These are phyloP conservation scores for Parathielavia appendiculata DNA, from an alignment of 495 filamentous ascomycete species.

Conservation along the genomic window DNA sequence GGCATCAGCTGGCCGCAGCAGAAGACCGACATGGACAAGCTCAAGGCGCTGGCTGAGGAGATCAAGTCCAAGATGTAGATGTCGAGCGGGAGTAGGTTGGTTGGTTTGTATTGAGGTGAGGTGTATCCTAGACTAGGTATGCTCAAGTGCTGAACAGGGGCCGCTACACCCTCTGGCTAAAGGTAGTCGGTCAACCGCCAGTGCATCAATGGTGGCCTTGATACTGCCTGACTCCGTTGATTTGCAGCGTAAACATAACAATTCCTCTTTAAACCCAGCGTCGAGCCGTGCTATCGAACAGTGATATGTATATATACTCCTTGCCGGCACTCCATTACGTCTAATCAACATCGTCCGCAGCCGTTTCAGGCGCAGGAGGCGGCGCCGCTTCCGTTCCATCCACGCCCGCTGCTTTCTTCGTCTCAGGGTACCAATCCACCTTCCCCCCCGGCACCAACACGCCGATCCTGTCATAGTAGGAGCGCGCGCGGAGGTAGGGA, in stretches of 20 bases:
- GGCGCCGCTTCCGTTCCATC: constrained; percentile 17
- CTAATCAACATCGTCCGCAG: constrained; percentile 53
- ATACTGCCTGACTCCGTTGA: not conserved
- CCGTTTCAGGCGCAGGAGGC: constrained; percentile 37
- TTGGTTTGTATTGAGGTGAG: not conserved
- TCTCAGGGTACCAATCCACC: constrained; percentile 61
- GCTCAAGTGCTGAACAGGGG: not conserved
- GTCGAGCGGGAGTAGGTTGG: not conserved
- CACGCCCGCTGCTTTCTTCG: constrained; percentile 29
- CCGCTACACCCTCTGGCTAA: not conserved
- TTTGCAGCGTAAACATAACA: not conserved
- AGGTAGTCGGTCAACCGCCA: not conserved
- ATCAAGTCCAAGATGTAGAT: constrained; percentile 83
- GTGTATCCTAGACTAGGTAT: not conserved
- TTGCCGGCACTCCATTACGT: not conserved
- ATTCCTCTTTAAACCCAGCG: not conserved
- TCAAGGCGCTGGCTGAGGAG: constrained; percentile 75
- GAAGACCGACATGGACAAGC: constrained; percentile 69
- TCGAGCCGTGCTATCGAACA: not conserved
- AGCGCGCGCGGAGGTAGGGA: constrained; percentile 67
- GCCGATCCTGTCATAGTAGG: constrained; percentile 68
- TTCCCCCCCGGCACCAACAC: constrained; percentile 60
- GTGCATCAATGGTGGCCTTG: not conserved
- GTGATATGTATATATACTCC: not conserved
- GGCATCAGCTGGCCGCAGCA: constrained; percentile 75